Percentiles rank a stretch among this genome's conserved stretches.
Conservation (phyloP, 2,329 filamentous ascomycete genomes). For the Fusarium floridanum region DNA sequence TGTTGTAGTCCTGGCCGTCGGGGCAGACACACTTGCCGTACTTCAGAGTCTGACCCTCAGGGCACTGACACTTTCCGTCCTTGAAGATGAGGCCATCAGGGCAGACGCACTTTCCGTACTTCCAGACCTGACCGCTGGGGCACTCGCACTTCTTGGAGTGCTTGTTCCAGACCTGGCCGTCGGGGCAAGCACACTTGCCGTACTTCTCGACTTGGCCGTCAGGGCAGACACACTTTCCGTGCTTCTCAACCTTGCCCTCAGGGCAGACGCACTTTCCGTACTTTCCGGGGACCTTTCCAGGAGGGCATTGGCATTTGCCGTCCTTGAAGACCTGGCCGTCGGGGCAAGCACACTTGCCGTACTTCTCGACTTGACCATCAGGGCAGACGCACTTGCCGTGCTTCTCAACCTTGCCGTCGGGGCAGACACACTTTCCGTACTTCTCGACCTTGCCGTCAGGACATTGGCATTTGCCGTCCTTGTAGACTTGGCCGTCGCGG, state of each 20-base stretch:
- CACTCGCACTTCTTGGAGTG: background rate
- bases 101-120: conserved; percentile 7
- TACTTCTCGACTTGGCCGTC: background rate
- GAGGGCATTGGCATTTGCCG: conserved; percentile 10
- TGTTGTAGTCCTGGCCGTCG: background rate
- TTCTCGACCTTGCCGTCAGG: conserved; percentile 1
- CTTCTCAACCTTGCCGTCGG: background rate
- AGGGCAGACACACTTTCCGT: conserved; percentile 1
- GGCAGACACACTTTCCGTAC: conserved; percentile 26
- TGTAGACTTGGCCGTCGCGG: background rate
- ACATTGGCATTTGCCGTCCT: conserved; percentile 26
- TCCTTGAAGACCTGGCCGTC: conserved; percentile 10
- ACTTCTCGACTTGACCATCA: background rate
- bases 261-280: conserved; percentile 8
- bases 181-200: conserved; percentile 5
- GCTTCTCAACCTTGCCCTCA: background rate
- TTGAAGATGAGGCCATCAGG: background rate
- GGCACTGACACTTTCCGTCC: conserved; percentile 4
- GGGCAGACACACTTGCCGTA: conserved; percentile 12
- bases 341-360: conserved; percentile 18
- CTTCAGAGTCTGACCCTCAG: background rate
- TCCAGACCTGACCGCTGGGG: background rate
- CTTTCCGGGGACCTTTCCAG: no score
- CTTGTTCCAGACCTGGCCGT: background rate
- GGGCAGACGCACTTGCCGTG: conserved; percentile 6